Percentiles rank a stretch among this genome's conserved stretches.
Evolutionary conservation across 805 yeast genomes (phyloP).

Genomic region (Metschnikowia similis): DNA sequence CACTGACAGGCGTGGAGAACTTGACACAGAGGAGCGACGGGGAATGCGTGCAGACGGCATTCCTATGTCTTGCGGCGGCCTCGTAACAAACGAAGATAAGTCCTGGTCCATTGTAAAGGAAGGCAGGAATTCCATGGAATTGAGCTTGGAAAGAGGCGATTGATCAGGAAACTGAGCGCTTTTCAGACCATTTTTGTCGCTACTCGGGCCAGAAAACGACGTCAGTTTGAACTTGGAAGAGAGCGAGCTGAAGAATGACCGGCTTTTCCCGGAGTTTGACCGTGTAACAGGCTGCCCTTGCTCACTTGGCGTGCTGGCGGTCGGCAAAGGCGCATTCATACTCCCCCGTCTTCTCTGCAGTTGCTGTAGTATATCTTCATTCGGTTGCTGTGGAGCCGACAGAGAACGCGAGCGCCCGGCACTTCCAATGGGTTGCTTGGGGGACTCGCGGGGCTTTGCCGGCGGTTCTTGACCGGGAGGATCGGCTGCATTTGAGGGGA

Average conservation of each 20-base stretch:
- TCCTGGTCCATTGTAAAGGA: slow-evolving; percentile 17
- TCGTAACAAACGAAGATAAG: slow-evolving; percentile 19
- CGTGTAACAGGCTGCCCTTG: slow-evolving; percentile 3
- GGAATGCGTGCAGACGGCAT: slow-evolving; percentile 11
- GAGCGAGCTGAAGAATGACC: slow-evolving; percentile 33
- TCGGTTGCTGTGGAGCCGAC: slow-evolving; percentile 16
- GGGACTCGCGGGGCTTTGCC: not conserved
- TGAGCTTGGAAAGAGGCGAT: slow-evolving; percentile 2
- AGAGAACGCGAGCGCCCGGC: slow-evolving; percentile 23
- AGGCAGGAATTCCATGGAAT: slow-evolving; percentile 3
- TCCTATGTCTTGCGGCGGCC: slow-evolving; percentile 27
- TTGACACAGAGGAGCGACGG: slow-evolving; percentile 7
- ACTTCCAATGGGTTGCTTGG: not conserved
- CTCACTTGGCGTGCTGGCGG: not conserved
- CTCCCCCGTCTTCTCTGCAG: slow-evolving; percentile 12
- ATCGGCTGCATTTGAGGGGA: not conserved
- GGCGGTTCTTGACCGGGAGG: not conserved
- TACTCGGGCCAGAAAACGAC: slow-evolving; percentile 5
- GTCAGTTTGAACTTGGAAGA: slow-evolving; percentile 37
- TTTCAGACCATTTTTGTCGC: slow-evolving; percentile 5
- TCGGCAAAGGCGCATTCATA: not conserved
- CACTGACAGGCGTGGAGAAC: slow-evolving; percentile 12
- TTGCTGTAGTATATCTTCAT: slow-evolving; percentile 1
- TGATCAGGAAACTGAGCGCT: not conserved
- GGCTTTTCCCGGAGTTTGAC: slow-evolving; percentile 10